phyloP scores from a whole-genome alignment of 1,139 yeast species.

The Hemisphaericaspora subhashii region DNA sequence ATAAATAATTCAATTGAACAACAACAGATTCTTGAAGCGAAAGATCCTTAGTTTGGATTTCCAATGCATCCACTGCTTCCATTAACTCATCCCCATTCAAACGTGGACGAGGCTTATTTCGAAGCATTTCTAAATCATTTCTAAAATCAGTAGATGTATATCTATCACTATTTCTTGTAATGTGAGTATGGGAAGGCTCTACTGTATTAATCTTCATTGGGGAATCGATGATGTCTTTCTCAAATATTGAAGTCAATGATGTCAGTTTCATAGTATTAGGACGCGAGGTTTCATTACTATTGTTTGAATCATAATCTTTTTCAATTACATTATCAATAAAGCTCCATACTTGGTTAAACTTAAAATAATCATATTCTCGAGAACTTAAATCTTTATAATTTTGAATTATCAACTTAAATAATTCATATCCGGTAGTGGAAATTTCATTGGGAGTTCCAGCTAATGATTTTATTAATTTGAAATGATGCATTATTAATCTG shows the following conservation, averaged over 20 bases:
- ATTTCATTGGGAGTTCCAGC: conserved; percentile 27
- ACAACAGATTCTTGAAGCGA: neutral
- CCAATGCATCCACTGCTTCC: conserved; percentile 17
- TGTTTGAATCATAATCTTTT: conserved; percentile 14
- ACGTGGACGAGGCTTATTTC: conserved; percentile 12
- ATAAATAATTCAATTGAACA: conserved; percentile 9
- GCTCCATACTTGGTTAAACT: conserved; percentile 37
- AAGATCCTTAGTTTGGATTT: conserved; percentile 4
- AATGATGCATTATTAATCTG: conserved; percentile 35
- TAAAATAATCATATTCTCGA: conserved; percentile 35
- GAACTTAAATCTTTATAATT: conserved; percentile 36
- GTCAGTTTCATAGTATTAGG: conserved; percentile 2
- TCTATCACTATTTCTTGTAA: conserved; percentile 17
- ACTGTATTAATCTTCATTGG: conserved; percentile 33
- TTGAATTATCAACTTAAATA: conserved; percentile 33
- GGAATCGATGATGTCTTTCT: conserved; percentile 34
- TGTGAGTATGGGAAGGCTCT: conserved; percentile 12
- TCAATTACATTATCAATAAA: conserved; percentile 36
- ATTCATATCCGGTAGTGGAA: conserved; percentile 33
- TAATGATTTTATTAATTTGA: conserved; percentile 36
- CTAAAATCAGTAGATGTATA: conserved; percentile 29
- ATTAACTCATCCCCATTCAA: conserved; percentile 21
- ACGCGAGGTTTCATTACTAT: neutral
- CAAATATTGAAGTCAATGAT: conserved; percentile 13
- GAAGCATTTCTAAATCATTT: conserved; percentile 26